A percentile compares a stretch with the other conserved stretches of the same genome.
phyloP scores from a whole-genome alignment of 306 rosid genomes.

The Inga leiocalycina region DNA sequence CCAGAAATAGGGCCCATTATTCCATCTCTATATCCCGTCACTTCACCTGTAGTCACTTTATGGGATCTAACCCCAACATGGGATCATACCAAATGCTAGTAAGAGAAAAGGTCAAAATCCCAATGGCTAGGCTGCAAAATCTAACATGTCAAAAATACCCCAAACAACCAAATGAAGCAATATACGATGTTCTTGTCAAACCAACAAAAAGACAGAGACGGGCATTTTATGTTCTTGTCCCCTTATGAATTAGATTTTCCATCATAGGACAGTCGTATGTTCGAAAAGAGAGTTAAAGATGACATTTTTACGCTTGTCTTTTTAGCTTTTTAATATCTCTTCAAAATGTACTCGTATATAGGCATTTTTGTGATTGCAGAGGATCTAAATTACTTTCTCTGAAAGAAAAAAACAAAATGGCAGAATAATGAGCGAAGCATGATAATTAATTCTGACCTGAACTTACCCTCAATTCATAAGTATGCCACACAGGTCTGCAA shows the following conservation, averaged over 20 bases:
- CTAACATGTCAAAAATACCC: not conserved
- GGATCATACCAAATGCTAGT: not conserved
- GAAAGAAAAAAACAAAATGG: not conserved
- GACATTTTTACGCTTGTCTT: too few species aligned
- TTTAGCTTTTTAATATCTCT: not conserved
- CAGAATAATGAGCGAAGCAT: constrained; percentile 5
- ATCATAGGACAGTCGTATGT: not conserved
- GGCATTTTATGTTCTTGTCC: not conserved
- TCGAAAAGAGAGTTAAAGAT: too few species aligned
- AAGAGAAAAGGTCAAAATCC: not conserved
- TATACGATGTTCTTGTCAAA: not conserved
- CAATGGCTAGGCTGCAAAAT: not conserved
- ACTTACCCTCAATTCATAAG: constrained; percentile 84
- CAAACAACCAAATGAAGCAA: not conserved
- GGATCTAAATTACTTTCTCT: not conserved
- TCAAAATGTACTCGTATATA: not conserved
- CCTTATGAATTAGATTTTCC: not conserved
- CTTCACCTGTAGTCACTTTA: not conserved
- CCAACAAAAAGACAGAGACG: not conserved
- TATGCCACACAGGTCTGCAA: constrained; percentile 89
- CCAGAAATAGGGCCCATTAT: not conserved
- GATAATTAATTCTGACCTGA: constrained; percentile 15
- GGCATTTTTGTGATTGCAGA: not conserved
- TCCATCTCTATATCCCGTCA: not conserved
- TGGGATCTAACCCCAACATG: not conserved